Evolutionary conservation across 805 yeast genomes (phyloP).

Genomic region (Lipomyces orientalis): DNA sequence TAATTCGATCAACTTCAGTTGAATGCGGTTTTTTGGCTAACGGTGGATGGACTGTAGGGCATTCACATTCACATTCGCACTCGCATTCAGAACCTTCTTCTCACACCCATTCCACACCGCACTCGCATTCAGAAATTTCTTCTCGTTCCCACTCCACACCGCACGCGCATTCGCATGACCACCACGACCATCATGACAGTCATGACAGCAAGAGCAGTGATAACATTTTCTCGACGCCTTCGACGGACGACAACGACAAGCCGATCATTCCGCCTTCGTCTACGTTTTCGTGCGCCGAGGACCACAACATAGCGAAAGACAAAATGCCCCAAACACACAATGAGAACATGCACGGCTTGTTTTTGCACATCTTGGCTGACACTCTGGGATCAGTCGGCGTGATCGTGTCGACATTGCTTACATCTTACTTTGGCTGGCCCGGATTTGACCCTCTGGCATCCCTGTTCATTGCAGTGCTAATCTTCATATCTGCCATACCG

Average conservation of each 20-base stretch:
- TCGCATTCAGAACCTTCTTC: slow-evolving; percentile 22
- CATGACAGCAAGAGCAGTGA: slow-evolving; percentile 39
- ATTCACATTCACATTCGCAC: slow-evolving; percentile 30
- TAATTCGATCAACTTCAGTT: background rate
- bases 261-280: slow-evolving; percentile 3
- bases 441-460: slow-evolving; percentile 95
- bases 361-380: slow-evolving; percentile 91
- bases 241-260: background rate
- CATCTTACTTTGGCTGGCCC: slow-evolving; percentile 70
- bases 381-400: slow-evolving; percentile 97
- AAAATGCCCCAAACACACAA: slow-evolving; percentile 45
- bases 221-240: slow-evolving; percentile 5
- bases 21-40: background rate
- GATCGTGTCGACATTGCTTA: slow-evolving; percentile 82
- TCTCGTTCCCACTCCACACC: slow-evolving; percentile 39
- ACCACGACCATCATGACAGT: slow-evolving; percentile 44
- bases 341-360: slow-evolving; percentile 91
- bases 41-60: slow-evolving; percentile 1
- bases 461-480: slow-evolving; percentile 78
- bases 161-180: slow-evolving; percentile 38
- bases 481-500: slow-evolving; percentile 83
- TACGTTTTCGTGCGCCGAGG: slow-evolving; percentile 5
- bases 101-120: slow-evolving; percentile 38
- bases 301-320: slow-evolving; percentile 32
- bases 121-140: slow-evolving; percentile 7